phyloP scores from a whole-genome alignment of 164 flowering plant species.

The Vitis cinerea region DNA sequence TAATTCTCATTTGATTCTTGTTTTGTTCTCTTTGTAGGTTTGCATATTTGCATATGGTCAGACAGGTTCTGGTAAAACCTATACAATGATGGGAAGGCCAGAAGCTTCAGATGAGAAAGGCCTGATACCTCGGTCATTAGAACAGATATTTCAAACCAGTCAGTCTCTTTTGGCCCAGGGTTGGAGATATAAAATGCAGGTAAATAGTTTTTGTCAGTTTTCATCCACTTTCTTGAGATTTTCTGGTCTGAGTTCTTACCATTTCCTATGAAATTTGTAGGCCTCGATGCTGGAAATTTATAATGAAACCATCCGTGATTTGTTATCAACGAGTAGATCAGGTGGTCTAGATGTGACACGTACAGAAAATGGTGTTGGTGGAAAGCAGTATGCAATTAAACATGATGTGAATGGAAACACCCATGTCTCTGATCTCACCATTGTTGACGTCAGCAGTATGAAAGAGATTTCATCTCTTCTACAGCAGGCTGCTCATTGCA shows the following conservation, averaged over 20 bases:
- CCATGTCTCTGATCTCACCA: constrained; percentile 85
- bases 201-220: constrained; percentile 8
- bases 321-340: constrained; percentile 54
- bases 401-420: constrained; percentile 91
- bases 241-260: background rate
- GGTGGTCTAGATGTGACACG: constrained; percentile 29
- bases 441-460: constrained; percentile 81
- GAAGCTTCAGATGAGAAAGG: constrained; percentile 45
- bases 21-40: constrained; percentile 27
- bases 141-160: constrained; percentile 49
- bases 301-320: constrained; percentile 91
- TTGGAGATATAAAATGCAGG: constrained; percentile 58
- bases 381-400: constrained; percentile 78
- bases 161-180: constrained; percentile 46
- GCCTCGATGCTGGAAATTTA: constrained; percentile 96
- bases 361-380: constrained; percentile 40
- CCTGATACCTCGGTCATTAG: constrained; percentile 51
- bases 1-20: background rate
- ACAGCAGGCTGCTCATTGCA: constrained; percentile 89
- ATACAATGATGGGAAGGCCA: constrained; percentile 61
- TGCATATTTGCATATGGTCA: constrained; percentile 63
- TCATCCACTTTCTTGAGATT: background rate
- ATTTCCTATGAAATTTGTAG: constrained; percentile 23
- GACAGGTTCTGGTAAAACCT: constrained; percentile 58
- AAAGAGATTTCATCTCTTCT: constrained; percentile 80